phyloP scores from a whole-genome alignment of 192 early-diverging fungal genomes.

The Allomyces arbusculus region DNA sequence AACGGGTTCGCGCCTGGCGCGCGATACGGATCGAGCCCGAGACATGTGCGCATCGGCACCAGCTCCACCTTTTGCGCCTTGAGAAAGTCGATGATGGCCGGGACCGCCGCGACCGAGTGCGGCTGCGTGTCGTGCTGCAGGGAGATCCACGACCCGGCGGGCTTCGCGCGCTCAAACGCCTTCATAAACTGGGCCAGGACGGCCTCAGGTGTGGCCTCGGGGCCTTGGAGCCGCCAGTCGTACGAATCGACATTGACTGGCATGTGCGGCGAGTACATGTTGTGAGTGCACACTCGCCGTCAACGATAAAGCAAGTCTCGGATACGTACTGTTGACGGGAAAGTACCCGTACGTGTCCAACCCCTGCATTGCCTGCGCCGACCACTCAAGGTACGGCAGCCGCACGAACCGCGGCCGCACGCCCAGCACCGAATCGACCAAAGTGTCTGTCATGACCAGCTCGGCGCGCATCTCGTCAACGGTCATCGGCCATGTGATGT shows the following conservation, averaged over 20 bases:
- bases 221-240: neutral
- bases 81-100: neutral
- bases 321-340: neutral
- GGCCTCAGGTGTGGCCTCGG: neutral
- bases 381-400: neutral
- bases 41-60: neutral
- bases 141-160: neutral
- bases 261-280: neutral
- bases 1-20: no score
- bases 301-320: no score
- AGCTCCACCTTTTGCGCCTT: neutral
- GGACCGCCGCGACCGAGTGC: neutral
- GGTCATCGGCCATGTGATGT: neutral
- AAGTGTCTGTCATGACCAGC: neutral
- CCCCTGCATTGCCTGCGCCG: neutral
- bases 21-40: neutral
- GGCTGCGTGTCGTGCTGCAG: neutral
- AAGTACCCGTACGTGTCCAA: neutral
- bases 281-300: no score
- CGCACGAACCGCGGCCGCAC: neutral
- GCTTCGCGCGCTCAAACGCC: neutral
- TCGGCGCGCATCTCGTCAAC: neutral
- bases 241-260: neutral
- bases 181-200: neutral
- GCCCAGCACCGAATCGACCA: neutral